Conservation (phyloP, 441 rosid genomes). For the Geranium incanum region DNA sequence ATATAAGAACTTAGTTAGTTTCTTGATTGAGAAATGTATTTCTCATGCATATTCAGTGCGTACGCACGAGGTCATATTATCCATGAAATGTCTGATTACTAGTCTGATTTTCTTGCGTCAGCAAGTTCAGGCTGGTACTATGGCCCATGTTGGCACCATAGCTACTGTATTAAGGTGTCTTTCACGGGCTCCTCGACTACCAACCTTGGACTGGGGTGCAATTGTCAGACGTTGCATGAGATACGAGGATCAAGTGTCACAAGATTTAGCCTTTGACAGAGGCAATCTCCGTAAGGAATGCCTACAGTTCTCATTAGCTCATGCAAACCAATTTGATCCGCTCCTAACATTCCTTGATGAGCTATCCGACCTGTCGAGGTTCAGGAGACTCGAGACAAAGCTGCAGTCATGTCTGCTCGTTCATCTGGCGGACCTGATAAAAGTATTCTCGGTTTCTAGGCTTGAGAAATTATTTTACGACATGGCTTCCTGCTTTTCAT, state of each 20-base stretch:
- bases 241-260: conserved; percentile 45
- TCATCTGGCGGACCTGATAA: conserved; percentile 54
- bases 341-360: conserved; percentile 72
- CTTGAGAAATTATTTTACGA: conserved; percentile 65
- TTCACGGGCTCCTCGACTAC: conserved; percentile 76
- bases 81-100: conserved; percentile 1
- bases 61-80: not conserved
- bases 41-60: not conserved
- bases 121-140: conserved; percentile 38
- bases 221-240: conserved; percentile 76
- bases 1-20: not conserved
- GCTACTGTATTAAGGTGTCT: conserved; percentile 65
- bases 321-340: conserved; percentile 57
- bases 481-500: conserved; percentile 41
- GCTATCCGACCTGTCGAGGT: conserved; percentile 63
- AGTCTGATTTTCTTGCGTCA: conserved; percentile 16
- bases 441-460: conserved; percentile 72
- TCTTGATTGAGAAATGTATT: not conserved
- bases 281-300: conserved; percentile 63
- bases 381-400: conserved; percentile 51
- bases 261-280: conserved; percentile 34
- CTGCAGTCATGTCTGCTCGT: conserved; percentile 57
- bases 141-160: conserved; percentile 30
- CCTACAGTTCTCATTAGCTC: conserved; percentile 55
- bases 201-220: conserved; percentile 74